A percentile compares a stretch with the other conserved stretches of the same genome.
Evolutionary conservation across 2,329 filamentous ascomycete genomes (phyloP).

Genomic region (Aspergillus quadrilineatus): DNA sequence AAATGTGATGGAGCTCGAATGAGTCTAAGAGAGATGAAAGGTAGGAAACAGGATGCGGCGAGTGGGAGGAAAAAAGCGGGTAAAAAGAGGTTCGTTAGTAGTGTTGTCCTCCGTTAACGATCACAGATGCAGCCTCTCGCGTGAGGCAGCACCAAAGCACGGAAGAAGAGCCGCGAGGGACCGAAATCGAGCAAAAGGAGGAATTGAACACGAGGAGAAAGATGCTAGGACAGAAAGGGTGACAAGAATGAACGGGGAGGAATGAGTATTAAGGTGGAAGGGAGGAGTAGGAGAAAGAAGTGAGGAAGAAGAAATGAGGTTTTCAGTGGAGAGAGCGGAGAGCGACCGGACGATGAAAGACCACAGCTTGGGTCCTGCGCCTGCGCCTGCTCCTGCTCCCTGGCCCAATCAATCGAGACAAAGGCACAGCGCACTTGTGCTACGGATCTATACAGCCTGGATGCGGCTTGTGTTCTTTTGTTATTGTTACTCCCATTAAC

Average conservation of each 20-base stretch:
- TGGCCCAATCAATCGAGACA: slow-evolving; percentile 1
- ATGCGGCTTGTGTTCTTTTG: not conserved
- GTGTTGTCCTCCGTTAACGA: slow-evolving; percentile 27
- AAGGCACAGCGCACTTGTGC: not conserved
- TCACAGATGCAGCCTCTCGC: slow-evolving; percentile 39
- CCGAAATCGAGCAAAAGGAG: slow-evolving; percentile 18
- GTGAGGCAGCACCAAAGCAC: slow-evolving; percentile 40
- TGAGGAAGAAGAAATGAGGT: slow-evolving; percentile 14
- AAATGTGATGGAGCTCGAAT: slow-evolving; percentile 23
- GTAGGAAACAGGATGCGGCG: slow-evolving; percentile 29
- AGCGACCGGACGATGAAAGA: slow-evolving; percentile 9
- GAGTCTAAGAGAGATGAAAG: slow-evolving; percentile 26
- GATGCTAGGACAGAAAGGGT: slow-evolving; percentile 15
- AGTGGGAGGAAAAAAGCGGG: slow-evolving; percentile 33
- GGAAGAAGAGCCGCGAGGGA: slow-evolving; percentile 28
- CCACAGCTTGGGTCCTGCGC: not conserved
- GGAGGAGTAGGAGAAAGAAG: slow-evolving; percentile 12
- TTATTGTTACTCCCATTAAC: not conserved
- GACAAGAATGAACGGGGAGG: slow-evolving; percentile 17
- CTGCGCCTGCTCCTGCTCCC: not conserved
- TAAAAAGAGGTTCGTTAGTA: slow-evolving; percentile 27
- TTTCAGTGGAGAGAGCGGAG: slow-evolving; percentile 13
- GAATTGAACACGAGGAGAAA: slow-evolving; percentile 20
- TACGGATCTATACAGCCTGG: not conserved
- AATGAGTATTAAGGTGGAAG: slow-evolving; percentile 16